These are phyloP conservation scores for Acacia pycnantha DNA, from an alignment of 331 rosid genomes.

Conservation along the genomic window DNA sequence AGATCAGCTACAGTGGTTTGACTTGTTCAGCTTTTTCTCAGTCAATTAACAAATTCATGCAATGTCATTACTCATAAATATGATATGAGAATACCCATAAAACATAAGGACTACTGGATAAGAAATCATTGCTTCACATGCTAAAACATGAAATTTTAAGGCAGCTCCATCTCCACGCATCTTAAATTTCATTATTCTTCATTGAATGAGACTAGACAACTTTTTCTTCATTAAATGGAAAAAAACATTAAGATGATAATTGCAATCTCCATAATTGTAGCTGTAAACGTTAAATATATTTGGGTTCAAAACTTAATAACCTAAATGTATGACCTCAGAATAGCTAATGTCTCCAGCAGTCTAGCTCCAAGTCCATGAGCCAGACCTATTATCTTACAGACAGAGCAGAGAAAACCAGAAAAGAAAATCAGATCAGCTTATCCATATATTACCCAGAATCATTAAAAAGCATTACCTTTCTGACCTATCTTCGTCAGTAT, in stretches of 20 bases:
- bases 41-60: background rate
- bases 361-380: slow-evolving; percentile 12
- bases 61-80: background rate
- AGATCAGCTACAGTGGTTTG: background rate
- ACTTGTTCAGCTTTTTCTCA: background rate
- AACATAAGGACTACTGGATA: background rate
- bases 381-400: slow-evolving; percentile 12
- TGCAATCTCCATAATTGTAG: background rate
- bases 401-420: slow-evolving; percentile 9
- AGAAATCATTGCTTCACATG: background rate
- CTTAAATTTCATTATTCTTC: background rate
- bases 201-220: slow-evolving; percentile 1
- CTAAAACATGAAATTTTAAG: slow-evolving; percentile 13
- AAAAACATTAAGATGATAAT: background rate
- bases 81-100: slow-evolving; percentile 20
- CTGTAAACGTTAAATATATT: background rate
- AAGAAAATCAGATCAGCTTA: background rate
- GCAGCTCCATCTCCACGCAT: slow-evolving; percentile 25
- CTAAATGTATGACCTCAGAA: slow-evolving; percentile 21
- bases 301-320: slow-evolving; percentile 7
- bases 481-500: slow-evolving; percentile 71
- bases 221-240: background rate
- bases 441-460: slow-evolving; percentile 3
- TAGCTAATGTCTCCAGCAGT: background rate
- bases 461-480: slow-evolving; percentile 54